Conservation (phyloP, 352 stramenopile species). For the Pythium biforme region DNA sequence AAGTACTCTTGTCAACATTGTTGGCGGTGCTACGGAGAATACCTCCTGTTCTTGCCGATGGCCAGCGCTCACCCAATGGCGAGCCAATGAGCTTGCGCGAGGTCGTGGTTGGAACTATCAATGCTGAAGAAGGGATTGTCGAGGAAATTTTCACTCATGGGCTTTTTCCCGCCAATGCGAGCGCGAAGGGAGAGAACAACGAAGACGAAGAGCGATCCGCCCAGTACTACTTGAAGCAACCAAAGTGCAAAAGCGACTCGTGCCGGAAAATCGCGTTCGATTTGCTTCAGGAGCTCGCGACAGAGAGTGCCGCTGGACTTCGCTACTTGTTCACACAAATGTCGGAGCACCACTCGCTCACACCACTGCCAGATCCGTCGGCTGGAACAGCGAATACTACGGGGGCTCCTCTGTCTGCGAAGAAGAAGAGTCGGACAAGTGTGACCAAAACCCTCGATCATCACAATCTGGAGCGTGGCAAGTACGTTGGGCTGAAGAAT, state of each 20-base stretch:
- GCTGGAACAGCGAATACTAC: constrained; percentile 8
- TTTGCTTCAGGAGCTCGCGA: constrained; percentile 63
- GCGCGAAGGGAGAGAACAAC: constrained; percentile 12
- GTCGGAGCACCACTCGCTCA: constrained; percentile 70
- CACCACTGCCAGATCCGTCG: constrained; percentile 37
- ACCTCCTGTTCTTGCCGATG: constrained; percentile 40
- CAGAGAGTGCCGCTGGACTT: constrained; percentile 59
- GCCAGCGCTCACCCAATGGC: constrained; percentile 39
- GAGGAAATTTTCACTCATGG: constrained; percentile 29
- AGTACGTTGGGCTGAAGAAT: constrained; percentile 94
- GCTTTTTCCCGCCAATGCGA: constrained; percentile 26
- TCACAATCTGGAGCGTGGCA: constrained; percentile 49
- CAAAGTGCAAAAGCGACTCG: constrained; percentile 78
- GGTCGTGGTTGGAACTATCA: constrained; percentile 22
- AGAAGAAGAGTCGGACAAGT: constrained; percentile 40
- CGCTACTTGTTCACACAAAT: constrained; percentile 75
- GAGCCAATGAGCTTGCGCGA: constrained; percentile 32
- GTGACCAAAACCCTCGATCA: constrained; percentile 33
- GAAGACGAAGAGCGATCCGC: constrained; percentile 35
- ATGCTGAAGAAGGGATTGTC: constrained; percentile 26
- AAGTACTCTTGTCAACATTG: constrained; percentile 24
- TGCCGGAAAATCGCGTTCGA: constrained; percentile 78
- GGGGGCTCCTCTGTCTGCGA: constrained; percentile 33
- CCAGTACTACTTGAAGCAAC: constrained; percentile 75
- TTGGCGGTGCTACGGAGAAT: constrained; percentile 23